Conservation (phyloP, 108 stramenopile genomes). For the Cyclotella baltica region DNA sequence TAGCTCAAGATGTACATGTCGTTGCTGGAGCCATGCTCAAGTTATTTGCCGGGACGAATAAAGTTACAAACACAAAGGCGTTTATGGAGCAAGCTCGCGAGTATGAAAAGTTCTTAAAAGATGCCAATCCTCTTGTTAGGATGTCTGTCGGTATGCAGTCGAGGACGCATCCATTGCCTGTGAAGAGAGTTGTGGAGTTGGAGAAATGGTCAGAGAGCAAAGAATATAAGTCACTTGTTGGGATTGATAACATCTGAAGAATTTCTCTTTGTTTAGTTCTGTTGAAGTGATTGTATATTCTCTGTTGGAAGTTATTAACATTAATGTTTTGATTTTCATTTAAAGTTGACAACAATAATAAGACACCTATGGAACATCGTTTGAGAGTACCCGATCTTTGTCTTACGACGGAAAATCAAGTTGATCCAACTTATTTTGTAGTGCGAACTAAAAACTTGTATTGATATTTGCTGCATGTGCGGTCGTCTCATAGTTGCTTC, state of each 20-base stretch:
- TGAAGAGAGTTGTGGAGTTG: slow-evolving; percentile 66
- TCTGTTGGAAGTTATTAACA: too few relatives aligned
- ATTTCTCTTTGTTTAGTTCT: not conserved
- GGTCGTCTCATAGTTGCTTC: too few relatives aligned
- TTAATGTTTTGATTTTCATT: too few relatives aligned
- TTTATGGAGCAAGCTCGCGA: slow-evolving; percentile 70
- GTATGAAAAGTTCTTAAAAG: slow-evolving; percentile 58
- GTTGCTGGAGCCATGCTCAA: slow-evolving; percentile 75
- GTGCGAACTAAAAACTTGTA: too few relatives aligned
- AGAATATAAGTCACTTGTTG: slow-evolving; percentile 44
- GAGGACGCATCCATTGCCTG: slow-evolving; percentile 77
- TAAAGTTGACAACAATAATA: not conserved
- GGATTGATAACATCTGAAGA: not conserved
- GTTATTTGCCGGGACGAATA: slow-evolving; percentile 66
- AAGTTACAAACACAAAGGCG: slow-evolving; percentile 49
- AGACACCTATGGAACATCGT: not conserved
- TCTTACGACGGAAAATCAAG: too few relatives aligned
- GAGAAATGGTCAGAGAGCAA: slow-evolving; percentile 62
- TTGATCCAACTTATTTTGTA: too few relatives aligned
- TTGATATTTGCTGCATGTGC: too few relatives aligned
- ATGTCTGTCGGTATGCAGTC: slow-evolving; percentile 41
- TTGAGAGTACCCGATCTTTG: too few relatives aligned
- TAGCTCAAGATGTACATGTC: slow-evolving; percentile 68
- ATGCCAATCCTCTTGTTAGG: slow-evolving; percentile 51
- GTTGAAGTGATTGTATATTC: not conserved